phyloP scores from a whole-genome alignment of 2,329 filamentous ascomycete genomes.

The Echinosphaeria canescens region DNA sequence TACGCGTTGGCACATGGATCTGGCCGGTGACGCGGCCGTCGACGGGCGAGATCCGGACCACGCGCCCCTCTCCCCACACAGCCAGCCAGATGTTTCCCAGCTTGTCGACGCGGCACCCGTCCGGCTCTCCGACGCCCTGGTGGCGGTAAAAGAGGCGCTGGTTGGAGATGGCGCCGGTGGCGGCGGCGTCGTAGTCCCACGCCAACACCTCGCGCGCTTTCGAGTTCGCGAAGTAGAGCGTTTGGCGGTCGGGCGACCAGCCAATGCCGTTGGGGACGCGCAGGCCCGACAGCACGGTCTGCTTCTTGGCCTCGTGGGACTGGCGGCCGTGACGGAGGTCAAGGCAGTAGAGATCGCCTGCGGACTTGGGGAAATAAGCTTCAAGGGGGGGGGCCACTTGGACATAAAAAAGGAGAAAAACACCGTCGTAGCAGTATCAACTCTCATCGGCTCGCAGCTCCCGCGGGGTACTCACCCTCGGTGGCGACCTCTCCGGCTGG shows the following conservation, averaged over 20 bases:
- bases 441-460: too few species aligned
- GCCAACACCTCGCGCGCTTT: slow-evolving; percentile 47
- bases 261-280: slow-evolving; percentile 72
- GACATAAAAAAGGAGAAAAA: too few species aligned
- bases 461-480: slow-evolving; percentile 33
- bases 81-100: slow-evolving; percentile 82
- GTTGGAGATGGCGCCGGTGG: slow-evolving; percentile 43
- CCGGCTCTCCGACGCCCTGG: slow-evolving; percentile 43
- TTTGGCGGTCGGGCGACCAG: slow-evolving; percentile 53
- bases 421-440: too few species aligned
- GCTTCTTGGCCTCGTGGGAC: too few species aligned
- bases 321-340: too few species aligned
- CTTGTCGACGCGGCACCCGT: slow-evolving; percentile 68
- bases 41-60: slow-evolving; percentile 47
- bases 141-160: slow-evolving; percentile 54
- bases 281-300: slow-evolving; percentile 37
- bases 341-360: too few species aligned
- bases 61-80: slow-evolving; percentile 56
- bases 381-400: too few species aligned
- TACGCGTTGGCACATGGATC: slow-evolving; percentile 53
- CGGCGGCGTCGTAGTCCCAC: slow-evolving; percentile 48
- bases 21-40: slow-evolving; percentile 51
- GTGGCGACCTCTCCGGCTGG: slow-evolving; percentile 31
- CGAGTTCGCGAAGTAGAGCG: slow-evolving; percentile 70
- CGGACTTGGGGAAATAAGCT: neutral